Evolutionary conservation across 768 basidiomycete genomes (phyloP).

Genomic region (Daedaleopsis sinensis): DNA sequence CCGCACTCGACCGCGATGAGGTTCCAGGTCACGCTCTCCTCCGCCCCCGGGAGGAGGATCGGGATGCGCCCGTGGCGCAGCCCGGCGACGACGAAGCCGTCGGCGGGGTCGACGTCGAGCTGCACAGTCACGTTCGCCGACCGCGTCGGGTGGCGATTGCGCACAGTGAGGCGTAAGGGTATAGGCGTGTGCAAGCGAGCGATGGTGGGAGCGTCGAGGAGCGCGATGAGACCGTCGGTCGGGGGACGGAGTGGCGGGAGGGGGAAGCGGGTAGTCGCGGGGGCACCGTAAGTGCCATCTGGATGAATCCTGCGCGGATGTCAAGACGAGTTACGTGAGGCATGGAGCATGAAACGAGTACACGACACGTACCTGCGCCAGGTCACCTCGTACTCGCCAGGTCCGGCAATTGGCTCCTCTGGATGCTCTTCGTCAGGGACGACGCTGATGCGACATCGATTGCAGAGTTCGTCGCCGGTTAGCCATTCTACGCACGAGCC

Average conservation of each 20-base stretch:
- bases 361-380: constrained; percentile 64
- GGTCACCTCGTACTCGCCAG: constrained; percentile 60
- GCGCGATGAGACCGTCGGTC: constrained; percentile 62
- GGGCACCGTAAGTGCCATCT: constrained; percentile 46
- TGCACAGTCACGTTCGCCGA: constrained; percentile 73
- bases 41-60: constrained; percentile 71
- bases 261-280: constrained; percentile 51
- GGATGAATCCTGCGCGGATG: constrained; percentile 44
- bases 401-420: constrained; percentile 43
- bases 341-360: constrained; percentile 1
- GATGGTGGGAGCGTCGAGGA: constrained; percentile 62
- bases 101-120: constrained; percentile 67
- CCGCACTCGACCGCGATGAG: constrained; percentile 79
- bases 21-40: constrained; percentile 67
- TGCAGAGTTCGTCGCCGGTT: constrained; percentile 65
- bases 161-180: constrained; percentile 56
- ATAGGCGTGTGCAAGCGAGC: constrained; percentile 67
- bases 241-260: constrained; percentile 70
- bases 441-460: constrained; percentile 55
- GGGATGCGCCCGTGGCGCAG: constrained; percentile 67
- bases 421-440: constrained; percentile 43
- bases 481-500: constrained; percentile 51
- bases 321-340: background rate
- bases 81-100: constrained; percentile 84
- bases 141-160: constrained; percentile 65